phyloP scores from a whole-genome alignment of 768 basidiomycete genomes.

The Trametes punicea region DNA sequence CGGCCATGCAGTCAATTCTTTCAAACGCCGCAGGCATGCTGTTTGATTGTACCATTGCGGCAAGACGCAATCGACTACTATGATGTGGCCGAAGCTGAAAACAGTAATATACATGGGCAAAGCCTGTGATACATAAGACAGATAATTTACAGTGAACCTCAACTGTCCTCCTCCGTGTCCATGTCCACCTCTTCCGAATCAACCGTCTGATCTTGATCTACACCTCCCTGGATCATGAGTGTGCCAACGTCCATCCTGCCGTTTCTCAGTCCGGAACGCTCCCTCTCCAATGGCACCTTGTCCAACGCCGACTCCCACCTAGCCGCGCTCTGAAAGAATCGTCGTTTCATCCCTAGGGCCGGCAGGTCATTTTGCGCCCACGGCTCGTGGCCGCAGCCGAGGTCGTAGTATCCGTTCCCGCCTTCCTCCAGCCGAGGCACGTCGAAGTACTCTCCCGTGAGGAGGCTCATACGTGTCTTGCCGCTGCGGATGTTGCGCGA shows the following conservation, averaged over 20 bases:
- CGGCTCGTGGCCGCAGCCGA: conserved; percentile 20
- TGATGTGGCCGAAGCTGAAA: too few species aligned
- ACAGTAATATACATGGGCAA: background rate
- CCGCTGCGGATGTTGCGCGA: conserved; percentile 28
- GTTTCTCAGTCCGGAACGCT: conserved; percentile 6
- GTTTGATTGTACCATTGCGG: too few species aligned
- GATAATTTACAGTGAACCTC: conserved; percentile 5
- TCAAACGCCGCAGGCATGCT: too few species aligned
- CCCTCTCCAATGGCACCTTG: conserved; percentile 16
- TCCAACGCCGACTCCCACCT: conserved; percentile 33
- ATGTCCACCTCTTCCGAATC: conserved; percentile 16
- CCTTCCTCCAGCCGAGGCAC: conserved; percentile 44
- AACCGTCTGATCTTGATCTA: conserved; percentile 12
- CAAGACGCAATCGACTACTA: too few species aligned
- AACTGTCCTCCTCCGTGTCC: conserved; percentile 12
- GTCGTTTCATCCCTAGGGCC: conserved; percentile 30
- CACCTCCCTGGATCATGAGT: conserved; percentile 20
- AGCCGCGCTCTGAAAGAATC: conserved; percentile 55
- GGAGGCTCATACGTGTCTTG: conserved; percentile 64
- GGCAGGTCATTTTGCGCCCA: background rate
- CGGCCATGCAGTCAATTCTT: too few species aligned
- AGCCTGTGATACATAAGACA: background rate
- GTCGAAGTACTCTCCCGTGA: conserved; percentile 59
- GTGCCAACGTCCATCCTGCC: conserved; percentile 8
- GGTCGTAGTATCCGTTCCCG: conserved; percentile 34